These are phyloP conservation scores for Incumbomyces lentus DNA, from an alignment of 2,329 filamentous ascomycete genomes.

Conservation along the genomic window DNA sequence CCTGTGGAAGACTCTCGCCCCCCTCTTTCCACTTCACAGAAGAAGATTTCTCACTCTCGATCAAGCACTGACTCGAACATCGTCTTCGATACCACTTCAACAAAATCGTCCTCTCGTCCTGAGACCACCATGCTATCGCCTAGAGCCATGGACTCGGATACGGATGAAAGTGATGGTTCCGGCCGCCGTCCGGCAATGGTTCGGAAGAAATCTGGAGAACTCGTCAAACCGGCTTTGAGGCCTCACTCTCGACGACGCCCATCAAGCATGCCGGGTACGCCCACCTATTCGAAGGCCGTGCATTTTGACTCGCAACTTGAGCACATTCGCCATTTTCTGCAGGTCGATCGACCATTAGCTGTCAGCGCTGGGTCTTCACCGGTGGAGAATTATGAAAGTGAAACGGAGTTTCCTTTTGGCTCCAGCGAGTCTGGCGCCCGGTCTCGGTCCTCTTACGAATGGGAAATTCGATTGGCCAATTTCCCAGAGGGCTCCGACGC, in stretches of 20 bases:
- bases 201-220: conserved; percentile 94
- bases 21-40: conserved; percentile 44
- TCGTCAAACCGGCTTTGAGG: conserved; percentile 84
- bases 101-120: conserved; percentile 20
- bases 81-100: conserved; percentile 30
- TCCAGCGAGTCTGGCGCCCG: conserved; percentile 37
- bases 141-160: conserved; percentile 31
- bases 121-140: conserved; percentile 34
- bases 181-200: conserved; percentile 62
- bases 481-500: conserved; percentile 59
- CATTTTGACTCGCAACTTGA: conserved; percentile 96
- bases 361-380: conserved; percentile 92
- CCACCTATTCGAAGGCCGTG: conserved; percentile 91
- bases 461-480: conserved; percentile 77
- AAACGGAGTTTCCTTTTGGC: conserved; percentile 79
- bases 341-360: conserved; percentile 87
- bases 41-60: conserved; percentile 52
- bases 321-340: conserved; percentile 89
- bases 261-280: conserved; percentile 94
- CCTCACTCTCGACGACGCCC: conserved; percentile 67
- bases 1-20: conserved; percentile 27
- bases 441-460: conserved; percentile 55
- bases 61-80: conserved; percentile 49
- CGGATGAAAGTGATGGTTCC: conserved; percentile 50
- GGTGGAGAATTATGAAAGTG: conserved; percentile 75